These are phyloP conservation scores for Fusarium abutilonis DNA, from an alignment of 2,329 filamentous ascomycete genomes.

Conservation along the genomic window DNA sequence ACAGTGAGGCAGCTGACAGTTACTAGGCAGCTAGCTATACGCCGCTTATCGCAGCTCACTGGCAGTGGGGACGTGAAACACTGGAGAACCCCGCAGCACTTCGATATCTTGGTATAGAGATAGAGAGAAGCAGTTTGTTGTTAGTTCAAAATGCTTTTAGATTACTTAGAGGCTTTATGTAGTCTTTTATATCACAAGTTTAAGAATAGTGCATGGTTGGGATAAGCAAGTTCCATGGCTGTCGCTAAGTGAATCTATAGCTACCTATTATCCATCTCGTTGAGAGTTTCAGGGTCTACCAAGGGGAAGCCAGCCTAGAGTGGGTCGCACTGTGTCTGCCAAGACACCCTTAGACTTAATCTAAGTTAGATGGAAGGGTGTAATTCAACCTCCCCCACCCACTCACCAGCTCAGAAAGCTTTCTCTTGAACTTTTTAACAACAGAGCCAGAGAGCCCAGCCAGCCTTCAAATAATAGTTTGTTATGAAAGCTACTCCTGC, in stretches of 20 bases:
- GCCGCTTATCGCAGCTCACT: slow-evolving; percentile 41
- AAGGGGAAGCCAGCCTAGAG: neutral
- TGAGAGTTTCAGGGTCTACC: slow-evolving; percentile 23
- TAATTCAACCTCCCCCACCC: neutral
- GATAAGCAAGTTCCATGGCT: neutral
- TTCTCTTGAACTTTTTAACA: neutral
- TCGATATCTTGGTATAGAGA: neutral
- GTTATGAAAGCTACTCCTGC: neutral
- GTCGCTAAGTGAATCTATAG: neutral
- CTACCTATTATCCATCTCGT: neutral
- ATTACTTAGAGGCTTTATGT: too few relatives aligned
- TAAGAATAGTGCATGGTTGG: neutral
- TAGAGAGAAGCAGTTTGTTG: neutral
- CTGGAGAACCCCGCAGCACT: slow-evolving; percentile 13
- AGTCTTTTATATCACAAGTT: neutral
- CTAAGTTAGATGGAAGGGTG: neutral
- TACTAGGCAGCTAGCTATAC: slow-evolving; percentile 47
- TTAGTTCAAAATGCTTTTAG: neutral
- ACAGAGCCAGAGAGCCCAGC: neutral
- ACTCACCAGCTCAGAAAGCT: neutral
- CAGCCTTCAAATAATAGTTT: neutral
- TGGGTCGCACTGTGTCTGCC: slow-evolving; percentile 33
- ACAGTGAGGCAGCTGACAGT: slow-evolving; percentile 9
- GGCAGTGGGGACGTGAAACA: slow-evolving; percentile 27
- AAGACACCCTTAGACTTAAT: slow-evolving; percentile 13